phyloP scores from a whole-genome alignment of 2,329 filamentous ascomycete species.

The Sclerotinia borealis region DNA sequence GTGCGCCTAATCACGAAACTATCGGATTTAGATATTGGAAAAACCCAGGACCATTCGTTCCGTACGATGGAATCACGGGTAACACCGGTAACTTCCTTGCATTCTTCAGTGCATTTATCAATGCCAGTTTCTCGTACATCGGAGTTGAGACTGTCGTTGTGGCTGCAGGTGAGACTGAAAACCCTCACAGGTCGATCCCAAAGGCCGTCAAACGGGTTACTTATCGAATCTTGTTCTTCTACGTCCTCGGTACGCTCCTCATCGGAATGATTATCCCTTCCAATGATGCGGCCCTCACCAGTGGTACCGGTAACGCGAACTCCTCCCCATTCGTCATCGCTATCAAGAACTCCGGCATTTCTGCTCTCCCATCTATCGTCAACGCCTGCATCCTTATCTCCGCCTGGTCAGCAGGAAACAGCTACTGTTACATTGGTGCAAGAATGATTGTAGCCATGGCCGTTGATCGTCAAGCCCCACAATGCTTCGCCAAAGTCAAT shows the following conservation, averaged over 20 bases:
- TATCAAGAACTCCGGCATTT: conserved; percentile 60
- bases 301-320: conserved; percentile 38
- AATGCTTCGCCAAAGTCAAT: conserved; percentile 50
- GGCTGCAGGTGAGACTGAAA: conserved; percentile 49
- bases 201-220: conserved; percentile 47
- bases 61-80: conserved; percentile 57
- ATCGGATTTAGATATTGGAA: conserved; percentile 67
- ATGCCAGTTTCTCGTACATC: conserved; percentile 42
- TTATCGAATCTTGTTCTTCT: conserved; percentile 52
- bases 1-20: conserved; percentile 50
- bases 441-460: conserved; percentile 65
- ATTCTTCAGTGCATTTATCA: conserved; percentile 39
- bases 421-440: conserved; percentile 58
- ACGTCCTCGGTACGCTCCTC: conserved; percentile 43
- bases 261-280: conserved; percentile 52
- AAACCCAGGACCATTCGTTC: conserved; percentile 60
- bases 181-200: conserved; percentile 48
- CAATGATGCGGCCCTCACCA: conserved; percentile 42
- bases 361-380: conserved; percentile 62
- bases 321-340: conserved; percentile 66
- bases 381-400: conserved; percentile 63
- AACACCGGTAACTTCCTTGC: conserved; percentile 54
- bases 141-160: conserved; percentile 48
- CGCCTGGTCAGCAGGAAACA: conserved; percentile 55
- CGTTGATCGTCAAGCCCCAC: conserved; percentile 59